Conservation (phyloP, 2,329 filamentous ascomycete genomes). For the Rasamsonia emersonii region DNA sequence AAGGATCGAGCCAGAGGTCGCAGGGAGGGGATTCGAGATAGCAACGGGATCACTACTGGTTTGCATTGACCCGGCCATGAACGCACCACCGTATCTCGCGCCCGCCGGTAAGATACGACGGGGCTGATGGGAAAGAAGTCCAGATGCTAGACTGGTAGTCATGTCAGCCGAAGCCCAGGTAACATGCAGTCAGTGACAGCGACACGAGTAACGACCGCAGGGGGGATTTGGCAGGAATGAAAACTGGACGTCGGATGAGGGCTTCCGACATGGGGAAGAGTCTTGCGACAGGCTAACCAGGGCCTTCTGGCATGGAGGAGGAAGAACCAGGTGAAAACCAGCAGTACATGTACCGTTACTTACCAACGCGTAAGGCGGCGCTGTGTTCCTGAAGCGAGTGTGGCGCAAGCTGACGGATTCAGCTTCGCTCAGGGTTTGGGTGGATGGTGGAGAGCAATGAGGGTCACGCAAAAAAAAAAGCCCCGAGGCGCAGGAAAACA, state of each 20-base stretch:
- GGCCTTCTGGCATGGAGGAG: constrained; percentile 5
- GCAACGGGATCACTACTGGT: constrained; percentile 32
- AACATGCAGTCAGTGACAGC: not conserved
- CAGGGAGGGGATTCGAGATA: constrained; percentile 27
- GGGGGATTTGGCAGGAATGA: too few species aligned
- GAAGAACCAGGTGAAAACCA: constrained; percentile 12
- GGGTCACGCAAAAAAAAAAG: constrained; percentile 4
- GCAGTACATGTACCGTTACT: constrained; percentile 6
- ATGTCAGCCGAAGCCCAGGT: constrained; percentile 22
- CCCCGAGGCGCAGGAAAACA: constrained; percentile 1
- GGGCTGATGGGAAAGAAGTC: constrained; percentile 15
- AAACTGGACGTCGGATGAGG: too few species aligned
- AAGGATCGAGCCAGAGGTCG: constrained; percentile 19
- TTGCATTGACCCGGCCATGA: constrained; percentile 37
- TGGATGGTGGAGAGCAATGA: constrained; percentile 7
- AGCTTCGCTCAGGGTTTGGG: constrained; percentile 19
- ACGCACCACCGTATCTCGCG: constrained; percentile 23
- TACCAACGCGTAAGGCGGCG: constrained; percentile 24
- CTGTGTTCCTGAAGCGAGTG: constrained; percentile 32
- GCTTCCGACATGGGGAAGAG: too few species aligned
- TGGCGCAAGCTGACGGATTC: constrained; percentile 39
- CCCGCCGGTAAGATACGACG: constrained; percentile 23
- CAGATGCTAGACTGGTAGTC: constrained; percentile 22
- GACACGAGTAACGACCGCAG: constrained; percentile 5
- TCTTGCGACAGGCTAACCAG: too few species aligned